Percentiles rank a stretch among this genome's conserved stretches.
Evolutionary conservation across 2,329 filamentous ascomycete species (phyloP).

Genomic region (Emmonsia crescens): DNA sequence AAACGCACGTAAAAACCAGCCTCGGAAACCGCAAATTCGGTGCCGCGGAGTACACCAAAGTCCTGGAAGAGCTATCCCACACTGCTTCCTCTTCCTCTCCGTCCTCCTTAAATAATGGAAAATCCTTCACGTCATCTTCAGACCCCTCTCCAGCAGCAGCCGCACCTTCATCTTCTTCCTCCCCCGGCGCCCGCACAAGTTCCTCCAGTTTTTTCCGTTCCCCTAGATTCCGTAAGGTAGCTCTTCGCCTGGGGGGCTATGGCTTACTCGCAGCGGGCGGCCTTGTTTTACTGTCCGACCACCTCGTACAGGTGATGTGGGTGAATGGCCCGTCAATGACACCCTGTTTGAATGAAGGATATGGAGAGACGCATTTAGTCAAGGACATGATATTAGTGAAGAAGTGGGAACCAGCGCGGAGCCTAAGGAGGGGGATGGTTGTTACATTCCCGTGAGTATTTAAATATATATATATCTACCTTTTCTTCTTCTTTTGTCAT

Average conservation of each 20-base stretch:
- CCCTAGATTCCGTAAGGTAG: conserved; percentile 25
- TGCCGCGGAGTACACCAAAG: not conserved
- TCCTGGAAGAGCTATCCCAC: not conserved
- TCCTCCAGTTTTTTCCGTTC: conserved; percentile 15
- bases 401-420: conserved; percentile 27
- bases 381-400: conserved; percentile 35
- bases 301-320: conserved; percentile 32
- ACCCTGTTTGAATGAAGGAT: conserved; percentile 61
- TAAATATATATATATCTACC: conserved; percentile 10
- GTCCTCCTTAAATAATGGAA: not conserved
- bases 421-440: conserved; percentile 60
- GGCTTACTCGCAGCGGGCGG: not conserved
- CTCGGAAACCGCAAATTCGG: not conserved
- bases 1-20: not conserved
- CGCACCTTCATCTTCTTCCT: conserved; percentile 18
- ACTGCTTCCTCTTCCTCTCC: not conserved
- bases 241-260: not conserved
- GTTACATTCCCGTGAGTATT: conserved; percentile 47
- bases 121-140: conserved; percentile 14
- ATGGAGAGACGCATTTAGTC: conserved; percentile 32
- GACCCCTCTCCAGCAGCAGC: conserved; percentile 20
- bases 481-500: not conserved
- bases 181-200: conserved; percentile 5
- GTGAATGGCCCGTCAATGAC: conserved; percentile 56
- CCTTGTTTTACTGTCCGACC: conserved; percentile 26